Evolutionary conservation across 352 stramenopile genomes (phyloP), one percentile per base, ranked within the genome.

Genomic region (Pythium myriotylum): DNA sequence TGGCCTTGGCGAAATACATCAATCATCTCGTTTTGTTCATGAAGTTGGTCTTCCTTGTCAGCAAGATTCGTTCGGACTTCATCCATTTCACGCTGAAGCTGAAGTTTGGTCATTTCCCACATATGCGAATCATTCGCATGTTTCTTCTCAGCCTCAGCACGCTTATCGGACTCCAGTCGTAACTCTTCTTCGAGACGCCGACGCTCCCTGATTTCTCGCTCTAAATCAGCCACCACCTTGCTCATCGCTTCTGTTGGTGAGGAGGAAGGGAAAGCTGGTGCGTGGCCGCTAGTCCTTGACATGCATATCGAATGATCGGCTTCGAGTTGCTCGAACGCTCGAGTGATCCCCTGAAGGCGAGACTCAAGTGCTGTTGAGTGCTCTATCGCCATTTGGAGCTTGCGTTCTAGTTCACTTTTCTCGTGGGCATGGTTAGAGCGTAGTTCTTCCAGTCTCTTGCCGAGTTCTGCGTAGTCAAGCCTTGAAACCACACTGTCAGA

Each of bases 251-350:
- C 47, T 29, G 56, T 26, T 63, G 41, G 59, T 54, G 13, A 37
- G 16, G 19, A 3, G 19, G 43, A 14, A 33, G 8, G 27, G 8
- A 27, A 6, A 51, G 16, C 48, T 20, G 9, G 19, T 7, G 23
- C 22, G 9, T 12, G 19, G 17, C 20, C 23, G 41, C 7, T 29
- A 41, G 24, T 35, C 29, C 42, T 26, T 33, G 49, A 10, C 19
- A 9, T 22, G 23, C 66, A 68, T 51, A 68, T 54, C 27, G 72
- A 53, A 35, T 84, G 73, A 3, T 86, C 77, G 35, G 47, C 54
- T 59, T 87, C 79, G 13, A 87, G 67, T 22, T 86, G 67, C 35
- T 84, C 72, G 61, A 84, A 81, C 1, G 75, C 75, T 60, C 77
- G 68, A 5, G 64, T 71, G 7, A 89, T 64, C 9, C 73, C 79